Evolutionary conservation across 2,329 filamentous ascomycete species (phyloP).

Genomic region (Penicillium sp.): DNA sequence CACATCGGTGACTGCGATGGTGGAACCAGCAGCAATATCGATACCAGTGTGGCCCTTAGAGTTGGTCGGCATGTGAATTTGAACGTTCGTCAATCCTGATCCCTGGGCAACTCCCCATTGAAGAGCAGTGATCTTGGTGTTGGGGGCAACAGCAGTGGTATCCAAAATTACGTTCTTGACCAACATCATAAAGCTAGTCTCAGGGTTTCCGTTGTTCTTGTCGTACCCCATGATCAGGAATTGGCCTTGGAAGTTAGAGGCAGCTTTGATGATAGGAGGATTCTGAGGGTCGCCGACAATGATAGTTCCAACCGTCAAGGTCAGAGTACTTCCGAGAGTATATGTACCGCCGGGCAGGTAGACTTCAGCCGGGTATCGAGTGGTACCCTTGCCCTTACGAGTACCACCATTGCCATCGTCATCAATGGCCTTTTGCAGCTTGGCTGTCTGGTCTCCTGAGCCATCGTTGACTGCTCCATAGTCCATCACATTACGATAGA

Average conservation of each 20-base stretch:
- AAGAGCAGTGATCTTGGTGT: conserved; percentile 25
- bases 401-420: conserved; percentile 27
- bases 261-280: conserved; percentile 30
- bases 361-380: conserved; percentile 29
- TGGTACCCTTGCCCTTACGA: conserved; percentile 26
- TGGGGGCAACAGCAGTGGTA: conserved; percentile 22
- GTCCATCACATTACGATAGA: conserved; percentile 31
- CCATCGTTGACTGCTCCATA: conserved; percentile 28
- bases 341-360: conserved; percentile 31
- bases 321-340: conserved; percentile 23
- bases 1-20: conserved; percentile 28
- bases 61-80: conserved; percentile 33
- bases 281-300: conserved; percentile 34
- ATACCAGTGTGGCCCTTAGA: conserved; percentile 31
- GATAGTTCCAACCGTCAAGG: conserved; percentile 30
- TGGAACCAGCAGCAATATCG: conserved; percentile 24
- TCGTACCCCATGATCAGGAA: conserved; percentile 31
- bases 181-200: conserved; percentile 33
- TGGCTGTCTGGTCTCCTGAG: conserved; percentile 23
- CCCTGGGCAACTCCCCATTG: conserved; percentile 39
- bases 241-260: conserved; percentile 24
- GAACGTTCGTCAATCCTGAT: conserved; percentile 32
- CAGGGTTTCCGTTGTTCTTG: conserved; percentile 19
- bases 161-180: conserved; percentile 36
- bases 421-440: conserved; percentile 29